Percentiles rank a stretch among this genome's conserved stretches.
Conservation (phyloP, 164 flowering plant genomes). For the Piper betle region DNA sequence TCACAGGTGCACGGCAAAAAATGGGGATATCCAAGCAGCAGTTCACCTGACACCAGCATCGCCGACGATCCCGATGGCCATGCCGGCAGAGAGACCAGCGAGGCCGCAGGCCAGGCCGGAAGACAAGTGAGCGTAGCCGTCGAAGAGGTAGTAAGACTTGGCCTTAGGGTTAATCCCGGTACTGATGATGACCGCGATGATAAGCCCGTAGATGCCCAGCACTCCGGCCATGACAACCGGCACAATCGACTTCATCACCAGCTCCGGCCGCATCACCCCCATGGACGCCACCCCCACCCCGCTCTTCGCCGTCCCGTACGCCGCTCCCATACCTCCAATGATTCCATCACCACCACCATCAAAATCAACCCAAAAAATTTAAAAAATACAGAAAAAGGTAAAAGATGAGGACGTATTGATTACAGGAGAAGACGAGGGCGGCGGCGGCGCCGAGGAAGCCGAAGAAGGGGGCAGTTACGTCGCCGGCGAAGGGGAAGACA, state of each 20-base stretch:
- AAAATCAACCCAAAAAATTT: not conserved
- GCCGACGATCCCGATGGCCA: too few relatives aligned
- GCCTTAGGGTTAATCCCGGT: slow-evolving; percentile 64
- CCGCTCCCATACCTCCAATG: slow-evolving; percentile 64
- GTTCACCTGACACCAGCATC: slow-evolving; percentile 43
- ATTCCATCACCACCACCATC: slow-evolving; percentile 20
- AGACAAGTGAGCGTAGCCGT: too few relatives aligned
- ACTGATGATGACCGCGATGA: slow-evolving; percentile 69
- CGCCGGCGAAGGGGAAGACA: slow-evolving; percentile 33
- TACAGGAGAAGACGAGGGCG: slow-evolving; percentile 61
- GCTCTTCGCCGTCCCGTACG: too few relatives aligned
- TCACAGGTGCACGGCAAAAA: slow-evolving; percentile 67
- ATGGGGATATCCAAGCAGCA: slow-evolving; percentile 74
- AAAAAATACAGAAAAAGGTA: not conserved
- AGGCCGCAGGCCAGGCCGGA: too few relatives aligned
- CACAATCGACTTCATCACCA: slow-evolving; percentile 18
- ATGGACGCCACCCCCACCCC: slow-evolving; percentile 53
- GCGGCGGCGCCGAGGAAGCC: slow-evolving; percentile 27
- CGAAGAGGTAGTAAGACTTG: too few relatives aligned
- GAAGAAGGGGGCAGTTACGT: slow-evolving; percentile 41
- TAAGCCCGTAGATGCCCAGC: slow-evolving; percentile 23
- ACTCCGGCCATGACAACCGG: slow-evolving; percentile 96
- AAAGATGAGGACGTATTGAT: not conserved
- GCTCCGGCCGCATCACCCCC: slow-evolving; percentile 91
- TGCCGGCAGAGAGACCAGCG: too few relatives aligned